Conservation (phyloP, 192 early-diverging fungal genomes). For the Linnemannia zychae region DNA sequence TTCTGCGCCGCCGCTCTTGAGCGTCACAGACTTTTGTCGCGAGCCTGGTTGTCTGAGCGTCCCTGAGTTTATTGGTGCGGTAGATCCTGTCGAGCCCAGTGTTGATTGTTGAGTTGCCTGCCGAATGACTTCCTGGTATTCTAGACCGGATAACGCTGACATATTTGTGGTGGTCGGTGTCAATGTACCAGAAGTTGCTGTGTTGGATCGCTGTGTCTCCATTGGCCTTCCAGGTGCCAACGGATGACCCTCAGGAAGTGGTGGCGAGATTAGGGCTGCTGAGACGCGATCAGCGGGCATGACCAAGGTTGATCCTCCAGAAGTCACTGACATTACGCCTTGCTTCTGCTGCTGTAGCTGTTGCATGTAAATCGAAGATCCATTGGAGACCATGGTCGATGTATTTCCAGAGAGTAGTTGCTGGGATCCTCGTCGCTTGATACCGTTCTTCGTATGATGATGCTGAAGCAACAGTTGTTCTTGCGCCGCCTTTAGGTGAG, state of each 20-base stretch:
- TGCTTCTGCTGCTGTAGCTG: constrained; percentile 14
- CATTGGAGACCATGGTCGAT: constrained; percentile 25
- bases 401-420: constrained; percentile 12
- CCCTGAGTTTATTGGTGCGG: neutral
- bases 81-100: neutral
- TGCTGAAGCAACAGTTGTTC: constrained; percentile 11
- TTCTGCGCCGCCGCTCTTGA: constrained; percentile 24
- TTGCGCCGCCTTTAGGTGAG: constrained; percentile 14
- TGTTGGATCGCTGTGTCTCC: constrained; percentile 12
- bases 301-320: constrained; percentile 16
- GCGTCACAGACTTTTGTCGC: neutral
- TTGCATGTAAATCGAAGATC: neutral
- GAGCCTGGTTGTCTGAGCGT: neutral
- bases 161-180: constrained; percentile 4
- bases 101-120: constrained; percentile 17
- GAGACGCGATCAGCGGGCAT: neutral
- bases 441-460: constrained; percentile 12
- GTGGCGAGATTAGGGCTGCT: neutral
- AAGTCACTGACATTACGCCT: constrained; percentile 25
- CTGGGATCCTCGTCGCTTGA: constrained; percentile 6
- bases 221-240: neutral
- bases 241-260: neutral
- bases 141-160: constrained; percentile 2
- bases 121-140: neutral
- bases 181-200: constrained; percentile 8